Base-by-base conservation (phyloP, 2,329 filamentous ascomycete species). In the Acrocalymma vagum region DNA sequence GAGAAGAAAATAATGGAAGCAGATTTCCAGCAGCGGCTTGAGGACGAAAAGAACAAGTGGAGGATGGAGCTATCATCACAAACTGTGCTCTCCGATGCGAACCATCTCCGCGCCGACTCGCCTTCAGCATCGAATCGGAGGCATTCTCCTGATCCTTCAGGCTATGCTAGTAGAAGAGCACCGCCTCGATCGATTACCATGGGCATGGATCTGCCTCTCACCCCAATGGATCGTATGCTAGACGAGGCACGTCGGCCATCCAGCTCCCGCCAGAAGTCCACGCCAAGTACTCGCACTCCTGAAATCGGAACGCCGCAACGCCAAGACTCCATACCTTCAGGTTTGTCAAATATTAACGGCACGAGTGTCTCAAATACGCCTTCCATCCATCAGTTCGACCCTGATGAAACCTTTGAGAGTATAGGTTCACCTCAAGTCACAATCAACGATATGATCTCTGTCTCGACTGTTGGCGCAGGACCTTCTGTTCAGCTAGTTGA, bases 401-500 rank as follows among this genome's bases (percentile, higher is more conserved):
- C 65, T 35, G 74, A 78, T 36, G 77, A 81, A 39, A 77, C 76
- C n/a, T 68, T 78, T 16, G 80, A 82, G 32, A 77, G 73, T 11
- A 73, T 77, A 2, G 79, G 78, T 1, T 87, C 84, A 3, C 85
- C 85, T 1, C 83, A 84, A 25, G 84, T 86, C 43, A 83, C 87
- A 6, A 81, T 71, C 44, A 67, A 69, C 55, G 92, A 96, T 60
- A 87, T 95, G 75, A 82, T 94, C 20, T 95, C 90, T 2, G 88
- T 90, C 6, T 95, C 91, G 1, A 96, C 93, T 0, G 87, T 90
- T 7, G 93, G 86, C 0, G 92, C 93, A 0, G 94, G 94, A 0
- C 94, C 94, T 0, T 93, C 88, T 0, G 93, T 99, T 1, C 93
- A 97, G 71, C 82, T 99, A 1, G 92, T 99, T 11, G 94, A 97